Evolutionary conservation across 1,284 basidiomycete genomes (phyloP).

Genomic region (Cystobasidium pallidum): DNA sequence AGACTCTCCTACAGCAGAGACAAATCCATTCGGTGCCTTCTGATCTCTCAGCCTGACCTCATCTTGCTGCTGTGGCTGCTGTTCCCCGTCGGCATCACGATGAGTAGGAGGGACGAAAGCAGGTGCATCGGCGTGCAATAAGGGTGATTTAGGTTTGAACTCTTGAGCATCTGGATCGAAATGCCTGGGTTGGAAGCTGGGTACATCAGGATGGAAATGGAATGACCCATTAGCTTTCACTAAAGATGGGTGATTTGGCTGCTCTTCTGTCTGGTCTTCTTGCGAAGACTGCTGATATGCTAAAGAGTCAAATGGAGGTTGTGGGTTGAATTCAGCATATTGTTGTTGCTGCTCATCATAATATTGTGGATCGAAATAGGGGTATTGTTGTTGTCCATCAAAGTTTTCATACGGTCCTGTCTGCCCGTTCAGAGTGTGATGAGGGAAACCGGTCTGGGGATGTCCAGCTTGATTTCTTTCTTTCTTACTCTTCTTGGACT

Average conservation of each 20-base stretch:
- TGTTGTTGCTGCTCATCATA: slow-evolving; percentile 24
- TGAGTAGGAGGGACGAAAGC: slow-evolving; percentile 7
- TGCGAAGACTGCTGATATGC: slow-evolving; percentile 2
- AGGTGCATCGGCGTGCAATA: slow-evolving; percentile 20
- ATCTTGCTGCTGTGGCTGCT: neutral
- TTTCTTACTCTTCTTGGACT: slow-evolving; percentile 17
- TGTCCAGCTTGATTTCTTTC: slow-evolving; percentile 25
- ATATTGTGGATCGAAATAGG: neutral
- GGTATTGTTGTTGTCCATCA: slow-evolving; percentile 20
- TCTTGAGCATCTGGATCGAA: slow-evolving; percentile 22
- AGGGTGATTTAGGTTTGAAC: slow-evolving; percentile 30
- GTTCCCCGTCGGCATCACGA: neutral
- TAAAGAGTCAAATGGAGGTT: neutral
- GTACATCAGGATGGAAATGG: slow-evolving; percentile 36
- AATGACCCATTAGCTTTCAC: slow-evolving; percentile 7
- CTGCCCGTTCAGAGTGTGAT: slow-evolving; percentile 16
- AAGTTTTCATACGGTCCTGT: slow-evolving; percentile 1
- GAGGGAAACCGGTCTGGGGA: neutral
- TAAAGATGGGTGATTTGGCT: slow-evolving; percentile 1
- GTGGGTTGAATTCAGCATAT: slow-evolving; percentile 1
- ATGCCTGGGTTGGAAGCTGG: slow-evolving; percentile 20
- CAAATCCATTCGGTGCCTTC: slow-evolving; percentile 9
- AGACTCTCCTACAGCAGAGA: neutral
- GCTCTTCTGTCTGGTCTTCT: neutral
- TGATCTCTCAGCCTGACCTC: neutral